phyloP scores from a whole-genome alignment of 2,329 filamentous ascomycete genomes.

The Pseudomassariella vexata region DNA sequence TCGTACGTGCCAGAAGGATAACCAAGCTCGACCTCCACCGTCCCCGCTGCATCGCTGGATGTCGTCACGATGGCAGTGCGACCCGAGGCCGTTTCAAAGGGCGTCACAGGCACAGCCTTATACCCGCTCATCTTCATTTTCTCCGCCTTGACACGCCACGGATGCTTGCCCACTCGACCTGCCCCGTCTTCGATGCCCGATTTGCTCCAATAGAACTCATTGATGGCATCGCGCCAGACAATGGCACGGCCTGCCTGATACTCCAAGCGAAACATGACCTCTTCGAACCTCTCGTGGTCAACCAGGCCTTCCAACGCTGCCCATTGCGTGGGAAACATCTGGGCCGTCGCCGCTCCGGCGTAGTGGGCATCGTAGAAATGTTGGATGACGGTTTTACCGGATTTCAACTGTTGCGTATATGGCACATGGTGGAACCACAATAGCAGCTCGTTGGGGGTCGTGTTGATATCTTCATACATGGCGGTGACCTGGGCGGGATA shows the following conservation, averaged over 20 bases:
- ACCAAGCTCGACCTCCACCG: conserved; percentile 37
- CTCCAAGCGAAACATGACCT: conserved; percentile 51
- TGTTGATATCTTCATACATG: conserved; percentile 53
- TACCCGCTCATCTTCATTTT: conserved; percentile 58
- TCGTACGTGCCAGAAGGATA: conserved; percentile 53
- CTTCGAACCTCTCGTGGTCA: conserved; percentile 53
- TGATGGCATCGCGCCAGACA: conserved; percentile 65
- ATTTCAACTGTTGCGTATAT: conserved; percentile 56
- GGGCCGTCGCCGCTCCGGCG: conserved; percentile 52
- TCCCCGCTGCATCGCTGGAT: conserved; percentile 44
- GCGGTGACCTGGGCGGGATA: conserved; percentile 57
- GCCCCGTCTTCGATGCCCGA: conserved; percentile 53
- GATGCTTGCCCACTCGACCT: conserved; percentile 53
- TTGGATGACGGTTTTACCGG: conserved; percentile 59
- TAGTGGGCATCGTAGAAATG: conserved; percentile 48
- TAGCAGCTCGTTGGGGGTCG: conserved; percentile 61
- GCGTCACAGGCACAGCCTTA: conserved; percentile 43
- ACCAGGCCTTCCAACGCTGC: conserved; percentile 47
- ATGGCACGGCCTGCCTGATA: conserved; percentile 67
- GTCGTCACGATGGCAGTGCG: conserved; percentile 48
- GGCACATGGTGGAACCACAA: conserved; percentile 72
- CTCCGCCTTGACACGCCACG: conserved; percentile 65
- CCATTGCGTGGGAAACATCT: conserved; percentile 52
- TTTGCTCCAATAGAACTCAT: conserved; percentile 56
- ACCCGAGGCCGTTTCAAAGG: conserved; percentile 55